phyloP scores from a whole-genome alignment of 2,329 filamentous ascomycete genomes.

The Rhinocladiella mackenziei region DNA sequence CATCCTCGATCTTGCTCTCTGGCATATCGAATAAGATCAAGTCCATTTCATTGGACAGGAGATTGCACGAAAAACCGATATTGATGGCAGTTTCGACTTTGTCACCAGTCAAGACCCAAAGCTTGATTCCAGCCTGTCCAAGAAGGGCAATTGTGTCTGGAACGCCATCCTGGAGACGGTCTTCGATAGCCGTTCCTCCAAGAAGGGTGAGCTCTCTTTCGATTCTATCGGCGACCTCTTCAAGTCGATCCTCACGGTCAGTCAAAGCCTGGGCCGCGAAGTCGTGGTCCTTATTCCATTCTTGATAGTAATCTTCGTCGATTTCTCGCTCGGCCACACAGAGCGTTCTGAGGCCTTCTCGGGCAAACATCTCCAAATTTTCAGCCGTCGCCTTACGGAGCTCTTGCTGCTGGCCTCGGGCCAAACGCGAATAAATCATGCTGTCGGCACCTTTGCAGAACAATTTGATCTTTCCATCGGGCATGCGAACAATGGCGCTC shows the following conservation, averaged over 20 bases:
- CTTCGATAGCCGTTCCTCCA: slow-evolving; percentile 94
- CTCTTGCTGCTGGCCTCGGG: slow-evolving; percentile 77
- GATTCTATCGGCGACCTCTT: slow-evolving; percentile 82
- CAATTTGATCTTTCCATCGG: slow-evolving; percentile 78
- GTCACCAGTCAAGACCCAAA: slow-evolving; percentile 97
- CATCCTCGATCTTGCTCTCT: slow-evolving; percentile 61
- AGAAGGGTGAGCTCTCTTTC: slow-evolving; percentile 84
- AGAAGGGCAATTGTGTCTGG: slow-evolving; percentile 91
- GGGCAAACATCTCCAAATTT: slow-evolving; percentile 93
- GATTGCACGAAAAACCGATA: slow-evolving; percentile 97
- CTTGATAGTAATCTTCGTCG: slow-evolving; percentile 73
- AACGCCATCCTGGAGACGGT: slow-evolving; percentile 92
- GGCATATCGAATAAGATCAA: slow-evolving; percentile 83
- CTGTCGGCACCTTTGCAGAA: slow-evolving; percentile 98
- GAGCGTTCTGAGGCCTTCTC: slow-evolving; percentile 88
- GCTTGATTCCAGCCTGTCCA: slow-evolving; percentile 89
- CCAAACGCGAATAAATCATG: slow-evolving; percentile 89
- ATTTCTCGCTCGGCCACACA: slow-evolving; percentile 85
- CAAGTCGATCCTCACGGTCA: slow-evolving; percentile 87
- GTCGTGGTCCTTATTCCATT: slow-evolving; percentile 85
- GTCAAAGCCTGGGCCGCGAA: slow-evolving; percentile 77
- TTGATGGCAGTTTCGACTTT: slow-evolving; percentile 99
- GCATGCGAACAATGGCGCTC: slow-evolving; percentile 96
- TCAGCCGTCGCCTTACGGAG: slow-evolving; percentile 80
- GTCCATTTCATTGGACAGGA: slow-evolving; percentile 97